Conservation (phyloP, 2,329 filamentous ascomycete species). For the Stemphylium vesicarium region DNA sequence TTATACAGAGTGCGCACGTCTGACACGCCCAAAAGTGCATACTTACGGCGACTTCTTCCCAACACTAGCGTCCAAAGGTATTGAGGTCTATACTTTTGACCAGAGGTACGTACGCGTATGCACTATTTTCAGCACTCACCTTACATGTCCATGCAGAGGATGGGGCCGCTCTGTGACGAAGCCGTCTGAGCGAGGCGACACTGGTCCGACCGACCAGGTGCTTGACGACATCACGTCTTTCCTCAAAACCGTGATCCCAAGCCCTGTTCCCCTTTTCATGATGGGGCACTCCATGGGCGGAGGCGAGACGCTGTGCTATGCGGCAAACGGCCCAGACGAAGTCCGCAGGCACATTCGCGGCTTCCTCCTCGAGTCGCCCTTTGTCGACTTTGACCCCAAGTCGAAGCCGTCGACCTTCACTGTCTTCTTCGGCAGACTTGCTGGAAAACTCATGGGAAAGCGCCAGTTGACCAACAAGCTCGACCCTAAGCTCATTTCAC, state of each 20-base stretch:
- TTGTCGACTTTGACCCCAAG: slow-evolving; percentile 73
- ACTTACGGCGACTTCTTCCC: slow-evolving; percentile 79
- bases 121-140: background rate
- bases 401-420: slow-evolving; percentile 69
- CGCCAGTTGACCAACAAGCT: slow-evolving; percentile 72
- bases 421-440: slow-evolving; percentile 70
- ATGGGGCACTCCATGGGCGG: slow-evolving; percentile 94
- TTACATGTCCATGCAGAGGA: slow-evolving; percentile 58
- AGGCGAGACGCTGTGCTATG: slow-evolving; percentile 72
- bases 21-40: slow-evolving; percentile 58
- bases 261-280: slow-evolving; percentile 72
- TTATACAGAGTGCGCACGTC: background rate
- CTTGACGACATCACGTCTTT: slow-evolving; percentile 81
- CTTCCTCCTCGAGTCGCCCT: slow-evolving; percentile 78
- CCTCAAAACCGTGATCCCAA: slow-evolving; percentile 64
- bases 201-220: slow-evolving; percentile 75
- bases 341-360: slow-evolving; percentile 70
- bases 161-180: slow-evolving; percentile 78
- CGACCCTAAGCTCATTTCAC: slow-evolving; percentile 67
- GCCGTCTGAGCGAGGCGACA: slow-evolving; percentile 69
- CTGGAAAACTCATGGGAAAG: slow-evolving; percentile 69
- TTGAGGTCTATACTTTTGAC: slow-evolving; percentile 79
- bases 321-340: slow-evolving; percentile 54
- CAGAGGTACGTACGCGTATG: slow-evolving; percentile 61
- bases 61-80: slow-evolving; percentile 70